Conservation (phyloP, 75 land plant genomes). For the Selaginella moellendorffii region DNA sequence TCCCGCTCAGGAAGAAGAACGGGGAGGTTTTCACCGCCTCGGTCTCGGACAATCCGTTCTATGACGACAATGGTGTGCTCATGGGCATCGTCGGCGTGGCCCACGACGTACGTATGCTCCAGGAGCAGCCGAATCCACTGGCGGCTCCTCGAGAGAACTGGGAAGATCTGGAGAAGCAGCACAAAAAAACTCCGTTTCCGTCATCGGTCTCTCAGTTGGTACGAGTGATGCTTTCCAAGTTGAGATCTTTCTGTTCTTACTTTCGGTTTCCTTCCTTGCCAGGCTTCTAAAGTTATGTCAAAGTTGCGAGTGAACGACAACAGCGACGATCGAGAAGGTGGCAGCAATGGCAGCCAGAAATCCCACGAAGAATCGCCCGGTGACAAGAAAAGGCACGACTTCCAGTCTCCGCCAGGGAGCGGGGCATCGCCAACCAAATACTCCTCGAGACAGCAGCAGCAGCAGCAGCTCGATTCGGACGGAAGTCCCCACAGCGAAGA, state of each 20-base stretch:
- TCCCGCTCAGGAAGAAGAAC: slow-evolving; percentile 51
- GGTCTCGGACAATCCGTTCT: slow-evolving; percentile 59
- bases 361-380: slow-evolving; percentile 42
- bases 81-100: slow-evolving; percentile 60
- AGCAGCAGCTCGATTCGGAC: slow-evolving; percentile 24
- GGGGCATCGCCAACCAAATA: slow-evolving; percentile 34
- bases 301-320: not conserved
- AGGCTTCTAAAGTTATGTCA: slow-evolving; percentile 12
- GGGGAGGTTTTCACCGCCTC: slow-evolving; percentile 55
- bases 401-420: slow-evolving; percentile 39
- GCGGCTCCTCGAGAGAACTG: not conserved
- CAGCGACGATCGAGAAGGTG: not conserved
- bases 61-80: slow-evolving; percentile 64
- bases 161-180: not conserved
- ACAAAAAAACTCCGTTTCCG: not conserved
- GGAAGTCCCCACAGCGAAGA: slow-evolving; percentile 24
- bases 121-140: slow-evolving; percentile 9
- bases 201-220: slow-evolving; percentile 5
- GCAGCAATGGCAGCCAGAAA: not conserved
- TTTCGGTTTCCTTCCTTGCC: not conserved
- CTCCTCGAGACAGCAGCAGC: slow-evolving; percentile 26
- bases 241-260: not conserved
- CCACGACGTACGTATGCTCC: slow-evolving; percentile 39
- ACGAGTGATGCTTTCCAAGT: not conserved
- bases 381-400: slow-evolving; percentile 34